Conservation (phyloP, 2,329 filamentous ascomycete species). For the Monilinia fructicola region DNA sequence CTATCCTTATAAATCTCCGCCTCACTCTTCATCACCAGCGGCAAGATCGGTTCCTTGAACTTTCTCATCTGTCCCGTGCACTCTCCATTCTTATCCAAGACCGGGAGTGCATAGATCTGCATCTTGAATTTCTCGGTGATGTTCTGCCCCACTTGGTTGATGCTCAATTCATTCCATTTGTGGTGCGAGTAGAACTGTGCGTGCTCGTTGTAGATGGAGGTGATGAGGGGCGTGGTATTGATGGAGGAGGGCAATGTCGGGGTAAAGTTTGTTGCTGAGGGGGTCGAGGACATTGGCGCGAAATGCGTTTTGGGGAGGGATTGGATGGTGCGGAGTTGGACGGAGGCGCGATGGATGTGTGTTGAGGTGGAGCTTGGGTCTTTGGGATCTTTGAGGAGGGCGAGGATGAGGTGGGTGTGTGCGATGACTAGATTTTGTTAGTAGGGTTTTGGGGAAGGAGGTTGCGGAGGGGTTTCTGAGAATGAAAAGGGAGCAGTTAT, state of each 20-base stretch:
- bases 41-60: background rate
- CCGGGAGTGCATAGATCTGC: background rate
- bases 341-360: background rate
- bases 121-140: background rate
- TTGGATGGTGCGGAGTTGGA: background rate
- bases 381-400: background rate
- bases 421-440: background rate
- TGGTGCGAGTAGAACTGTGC: background rate
- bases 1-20: background rate
- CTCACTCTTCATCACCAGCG: background rate
- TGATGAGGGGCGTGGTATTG: background rate
- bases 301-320: background rate
- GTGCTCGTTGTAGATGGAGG: background rate
- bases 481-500: no score
- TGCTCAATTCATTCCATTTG: background rate
- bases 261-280: no score
- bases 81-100: background rate
- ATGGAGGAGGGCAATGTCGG: background rate
- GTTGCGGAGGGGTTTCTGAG: background rate
- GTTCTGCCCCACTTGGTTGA: no score
- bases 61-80: background rate
- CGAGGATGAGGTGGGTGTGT: conserved; percentile 1
- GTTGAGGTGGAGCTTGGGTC: background rate
- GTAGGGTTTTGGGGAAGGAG: background rate
- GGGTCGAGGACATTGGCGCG: background rate